A percentile compares a stretch with the other conserved stretches of the same genome.
Conservation (phyloP, 2,329 filamentous ascomycete genomes). For the Aotearoamyces nothofagi region DNA sequence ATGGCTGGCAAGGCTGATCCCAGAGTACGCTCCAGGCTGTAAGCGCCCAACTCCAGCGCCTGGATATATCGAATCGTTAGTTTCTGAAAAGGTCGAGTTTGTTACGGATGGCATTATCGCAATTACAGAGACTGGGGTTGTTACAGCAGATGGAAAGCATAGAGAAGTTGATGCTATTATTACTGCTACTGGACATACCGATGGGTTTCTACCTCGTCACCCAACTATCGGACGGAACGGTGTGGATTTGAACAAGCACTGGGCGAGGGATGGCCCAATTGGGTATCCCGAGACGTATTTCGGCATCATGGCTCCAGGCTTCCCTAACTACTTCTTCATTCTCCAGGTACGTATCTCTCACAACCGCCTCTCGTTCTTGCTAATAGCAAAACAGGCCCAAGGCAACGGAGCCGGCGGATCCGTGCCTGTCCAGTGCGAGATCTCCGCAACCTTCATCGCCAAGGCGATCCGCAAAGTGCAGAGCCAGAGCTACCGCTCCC, state of each 20-base stretch:
- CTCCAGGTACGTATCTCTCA: neutral
- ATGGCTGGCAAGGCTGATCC: conserved; percentile 19
- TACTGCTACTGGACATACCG: conserved; percentile 14
- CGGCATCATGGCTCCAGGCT: conserved; percentile 1
- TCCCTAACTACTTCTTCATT: conserved; percentile 5
- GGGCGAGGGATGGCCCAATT: conserved; percentile 11
- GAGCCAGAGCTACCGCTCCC: conserved; percentile 30
- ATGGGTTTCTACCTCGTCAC: conserved; percentile 1
- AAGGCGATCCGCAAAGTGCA: conserved; percentile 35
- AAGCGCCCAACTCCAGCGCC: conserved; percentile 23
- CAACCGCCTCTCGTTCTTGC: conserved; percentile 34
- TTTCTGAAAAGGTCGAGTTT: conserved; percentile 18
- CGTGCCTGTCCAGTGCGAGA: no score
- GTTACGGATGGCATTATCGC: conserved; percentile 27
- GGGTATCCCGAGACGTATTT: conserved; percentile 5
- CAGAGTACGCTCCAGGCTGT: no score
- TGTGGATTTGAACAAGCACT: conserved; percentile 1
- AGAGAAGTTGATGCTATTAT: conserved; percentile 16
- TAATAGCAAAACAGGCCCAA: conserved; percentile 51
- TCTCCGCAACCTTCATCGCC: conserved; percentile 45
- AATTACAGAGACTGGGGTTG: conserved; percentile 19
- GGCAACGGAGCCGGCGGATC: conserved; percentile 43
- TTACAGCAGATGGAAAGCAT: conserved; percentile 12
- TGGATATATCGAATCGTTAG: conserved; percentile 19
- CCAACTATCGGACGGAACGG: conserved; percentile 3